Percentiles rank a stretch among this genome's conserved stretches.
These are phyloP conservation scores for Alternaria gansuensis DNA, from an alignment of 2,329 filamentous ascomycete species.

Conservation along the genomic window DNA sequence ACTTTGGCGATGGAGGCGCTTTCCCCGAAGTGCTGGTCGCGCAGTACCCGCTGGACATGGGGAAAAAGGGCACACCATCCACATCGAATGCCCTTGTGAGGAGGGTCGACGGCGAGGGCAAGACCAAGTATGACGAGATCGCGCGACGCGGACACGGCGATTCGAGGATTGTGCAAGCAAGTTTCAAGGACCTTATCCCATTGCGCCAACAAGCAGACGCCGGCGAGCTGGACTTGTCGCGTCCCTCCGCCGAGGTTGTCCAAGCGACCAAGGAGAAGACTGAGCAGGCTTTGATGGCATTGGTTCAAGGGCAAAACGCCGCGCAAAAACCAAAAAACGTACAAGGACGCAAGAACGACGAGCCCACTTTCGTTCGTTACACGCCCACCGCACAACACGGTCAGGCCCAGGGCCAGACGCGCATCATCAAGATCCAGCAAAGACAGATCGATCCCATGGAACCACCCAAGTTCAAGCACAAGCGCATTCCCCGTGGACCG, in stretches of 20 bases:
- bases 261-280: slow-evolving; percentile 86
- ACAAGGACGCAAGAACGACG: slow-evolving; percentile 78
- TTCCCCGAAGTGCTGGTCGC: slow-evolving; percentile 94
- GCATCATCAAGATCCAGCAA: slow-evolving; percentile 98
- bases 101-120: slow-evolving; percentile 88
- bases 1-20: slow-evolving; percentile 95
- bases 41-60: slow-evolving; percentile 96
- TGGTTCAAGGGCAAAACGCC: slow-evolving; percentile 85
- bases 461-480: slow-evolving; percentile 98
- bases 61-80: slow-evolving; percentile 68
- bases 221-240: slow-evolving; percentile 85
- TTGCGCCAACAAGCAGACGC: slow-evolving; percentile 91
- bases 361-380: slow-evolving; percentile 93
- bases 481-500: slow-evolving; percentile 93
- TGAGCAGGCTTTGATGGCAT: slow-evolving; percentile 79
- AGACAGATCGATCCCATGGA: slow-evolving; percentile 94
- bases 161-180: slow-evolving; percentile 86
- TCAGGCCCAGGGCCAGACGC: slow-evolving; percentile 82
- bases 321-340: slow-evolving; percentile 97
- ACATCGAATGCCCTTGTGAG: slow-evolving; percentile 89
- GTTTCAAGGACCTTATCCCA: slow-evolving; percentile 96
- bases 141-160: slow-evolving; percentile 87
- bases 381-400: slow-evolving; percentile 98
- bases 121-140: slow-evolving; percentile 96
- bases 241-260: slow-evolving; percentile 86